Evolutionary conservation across 2,329 filamentous ascomycete species (phyloP).

Genomic region (Cytospora piceae): DNA sequence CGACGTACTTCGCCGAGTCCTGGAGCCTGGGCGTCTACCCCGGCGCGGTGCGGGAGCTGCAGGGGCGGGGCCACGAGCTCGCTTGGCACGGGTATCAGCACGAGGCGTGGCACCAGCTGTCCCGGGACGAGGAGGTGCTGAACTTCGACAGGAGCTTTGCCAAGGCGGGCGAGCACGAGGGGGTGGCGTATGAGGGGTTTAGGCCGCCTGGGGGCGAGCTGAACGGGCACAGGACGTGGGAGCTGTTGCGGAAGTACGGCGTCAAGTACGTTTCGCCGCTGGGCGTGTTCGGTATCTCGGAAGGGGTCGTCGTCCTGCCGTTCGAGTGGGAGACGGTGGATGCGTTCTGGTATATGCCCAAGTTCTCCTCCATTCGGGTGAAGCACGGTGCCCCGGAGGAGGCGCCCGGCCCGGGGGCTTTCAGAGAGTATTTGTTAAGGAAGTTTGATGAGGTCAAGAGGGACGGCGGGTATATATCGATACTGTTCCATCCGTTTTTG

Average conservation of each 20-base stretch:
- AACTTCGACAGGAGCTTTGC: conserved; percentile 35
- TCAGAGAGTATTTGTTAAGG: conserved; percentile 33
- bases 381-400: conserved; percentile 31
- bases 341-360: conserved; percentile 40
- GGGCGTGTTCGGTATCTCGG: conserved; percentile 32
- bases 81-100: conserved; percentile 41
- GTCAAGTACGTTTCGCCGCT: conserved; percentile 37
- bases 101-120: conserved; percentile 35
- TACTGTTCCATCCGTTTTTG: conserved; percentile 40
- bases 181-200: conserved; percentile 36
- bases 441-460: conserved; percentile 33
- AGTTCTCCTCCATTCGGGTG: conserved; percentile 34
- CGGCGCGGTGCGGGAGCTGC: conserved; percentile 30
- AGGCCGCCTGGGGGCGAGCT: conserved; percentile 37
- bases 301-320: conserved; percentile 35
- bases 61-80: conserved; percentile 36
- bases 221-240: conserved; percentile 34
- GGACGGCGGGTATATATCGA: conserved; percentile 34
- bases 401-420: conserved; percentile 29
- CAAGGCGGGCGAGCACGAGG: conserved; percentile 10
- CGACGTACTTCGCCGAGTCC: conserved; percentile 40
- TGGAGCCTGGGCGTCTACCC: conserved; percentile 39
- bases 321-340: conserved; percentile 40
- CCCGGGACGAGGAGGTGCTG: conserved; percentile 32
- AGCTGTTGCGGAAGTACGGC: conserved; percentile 32